These are phyloP conservation scores for Groenewaldozyma sp. DNA, from an alignment of 1,139 yeast genomes.

Conservation along the genomic window DNA sequence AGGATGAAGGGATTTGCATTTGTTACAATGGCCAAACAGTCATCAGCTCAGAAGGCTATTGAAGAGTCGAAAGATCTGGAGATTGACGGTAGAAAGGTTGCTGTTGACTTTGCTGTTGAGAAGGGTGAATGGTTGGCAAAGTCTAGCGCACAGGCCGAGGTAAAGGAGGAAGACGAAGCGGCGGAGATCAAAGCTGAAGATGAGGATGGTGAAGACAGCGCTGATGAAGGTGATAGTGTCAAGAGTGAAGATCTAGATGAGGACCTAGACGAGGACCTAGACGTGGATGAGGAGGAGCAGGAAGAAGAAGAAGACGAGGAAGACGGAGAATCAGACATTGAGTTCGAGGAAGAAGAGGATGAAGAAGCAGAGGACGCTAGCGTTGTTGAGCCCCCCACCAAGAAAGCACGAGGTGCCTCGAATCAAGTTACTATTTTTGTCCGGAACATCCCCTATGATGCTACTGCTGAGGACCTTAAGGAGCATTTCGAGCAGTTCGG, in stretches of 20 bases:
- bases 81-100: constrained; percentile 85
- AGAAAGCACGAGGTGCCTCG: constrained; percentile 24
- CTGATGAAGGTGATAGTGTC: constrained; percentile 27
- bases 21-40: constrained; percentile 75
- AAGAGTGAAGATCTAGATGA: constrained; percentile 24
- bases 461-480: constrained; percentile 65
- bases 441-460: constrained; percentile 91
- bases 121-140: constrained; percentile 65
- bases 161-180: constrained; percentile 35
- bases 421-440: constrained; percentile 48
- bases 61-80: constrained; percentile 63
- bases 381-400: constrained; percentile 30
- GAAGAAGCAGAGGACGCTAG: constrained; percentile 30
- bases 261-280: neutral
- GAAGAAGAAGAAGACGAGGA: constrained; percentile 21
- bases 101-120: constrained; percentile 89
- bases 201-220: constrained; percentile 33
- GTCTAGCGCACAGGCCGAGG: too few relatives aligned
- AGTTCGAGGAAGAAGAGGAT: constrained; percentile 24
- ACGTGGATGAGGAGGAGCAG: constrained; percentile 18
- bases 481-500: constrained; percentile 83
- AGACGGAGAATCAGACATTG: constrained; percentile 23
- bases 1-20: constrained; percentile 93
- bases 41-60: constrained; percentile 74
- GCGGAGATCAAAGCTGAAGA: constrained; percentile 32